phyloP scores from a whole-genome alignment of 495 filamentous ascomycete genomes.

The Mycothermus thermophilus region DNA sequence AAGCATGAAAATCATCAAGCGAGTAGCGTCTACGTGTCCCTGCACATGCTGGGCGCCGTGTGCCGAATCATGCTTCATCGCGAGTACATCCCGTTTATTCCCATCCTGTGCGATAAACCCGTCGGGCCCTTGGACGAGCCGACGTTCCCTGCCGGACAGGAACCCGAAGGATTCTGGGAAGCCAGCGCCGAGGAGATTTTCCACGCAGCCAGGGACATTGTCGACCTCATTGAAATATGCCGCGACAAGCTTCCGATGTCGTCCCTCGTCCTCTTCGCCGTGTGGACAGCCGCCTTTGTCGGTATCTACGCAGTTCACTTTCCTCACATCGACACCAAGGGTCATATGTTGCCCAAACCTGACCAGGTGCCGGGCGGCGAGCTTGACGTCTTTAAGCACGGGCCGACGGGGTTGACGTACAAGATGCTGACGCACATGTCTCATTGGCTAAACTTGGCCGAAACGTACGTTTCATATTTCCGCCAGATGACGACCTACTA shows the following conservation, averaged over 20 bases:
- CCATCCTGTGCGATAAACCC: constrained; percentile 53
- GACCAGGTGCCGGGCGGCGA: constrained; percentile 10
- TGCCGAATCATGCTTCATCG: constrained; percentile 69
- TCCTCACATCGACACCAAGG: constrained; percentile 60
- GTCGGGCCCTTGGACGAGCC: constrained; percentile 62
- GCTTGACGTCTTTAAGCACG: constrained; percentile 17
- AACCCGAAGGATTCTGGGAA: constrained; percentile 54
- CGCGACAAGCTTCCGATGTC: constrained; percentile 64
- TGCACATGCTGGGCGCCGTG: constrained; percentile 66
- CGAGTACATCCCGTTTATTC: constrained; percentile 72
- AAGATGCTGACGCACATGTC: constrained; percentile 45
- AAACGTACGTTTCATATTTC: constrained; percentile 56
- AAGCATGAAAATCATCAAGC: constrained; percentile 66
- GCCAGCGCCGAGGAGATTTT: constrained; percentile 62
- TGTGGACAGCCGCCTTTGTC: constrained; percentile 65
- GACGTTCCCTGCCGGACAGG: constrained; percentile 37
- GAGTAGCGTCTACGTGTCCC: constrained; percentile 57
- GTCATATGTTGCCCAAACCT: constrained; percentile 36
- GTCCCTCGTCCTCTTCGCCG: constrained; percentile 63
- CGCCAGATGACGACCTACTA: constrained; percentile 56
- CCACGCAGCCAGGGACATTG: constrained; percentile 55
- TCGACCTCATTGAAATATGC: constrained; percentile 62
- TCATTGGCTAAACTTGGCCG: constrained; percentile 52
- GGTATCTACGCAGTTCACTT: constrained; percentile 63
- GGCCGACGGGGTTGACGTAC: constrained; percentile 25